Evolutionary conservation across 2,329 filamentous ascomycete genomes (phyloP).

Genomic region (Taxawa tesnikishii): DNA sequence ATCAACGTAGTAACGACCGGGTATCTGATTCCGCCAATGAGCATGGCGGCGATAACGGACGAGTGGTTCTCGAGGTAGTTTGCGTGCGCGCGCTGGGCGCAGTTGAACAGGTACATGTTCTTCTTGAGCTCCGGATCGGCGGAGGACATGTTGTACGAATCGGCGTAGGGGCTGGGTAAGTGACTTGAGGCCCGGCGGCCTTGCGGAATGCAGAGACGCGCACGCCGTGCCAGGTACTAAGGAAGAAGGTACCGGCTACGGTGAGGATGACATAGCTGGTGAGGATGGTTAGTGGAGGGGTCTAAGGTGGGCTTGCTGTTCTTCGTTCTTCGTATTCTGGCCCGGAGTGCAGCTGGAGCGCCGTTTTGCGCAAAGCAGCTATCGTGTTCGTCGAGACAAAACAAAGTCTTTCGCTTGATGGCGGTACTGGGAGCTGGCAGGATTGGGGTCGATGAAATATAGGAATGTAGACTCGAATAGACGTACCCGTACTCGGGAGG

Average conservation of each 20-base stretch:
- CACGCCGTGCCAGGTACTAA: conserved; percentile 38
- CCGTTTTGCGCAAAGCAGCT: conserved; percentile 3
- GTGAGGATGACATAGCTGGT: conserved; percentile 43
- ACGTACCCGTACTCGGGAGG: conserved; percentile 37
- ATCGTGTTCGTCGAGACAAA: not conserved
- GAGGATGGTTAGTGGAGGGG: conserved; percentile 7
- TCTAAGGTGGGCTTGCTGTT: not conserved
- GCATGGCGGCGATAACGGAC: conserved; percentile 36
- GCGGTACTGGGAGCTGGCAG: too few relatives aligned
- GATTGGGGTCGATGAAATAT: not conserved
- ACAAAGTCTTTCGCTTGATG: too few relatives aligned
- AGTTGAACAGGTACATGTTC: conserved; percentile 34
- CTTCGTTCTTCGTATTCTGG: too few relatives aligned
- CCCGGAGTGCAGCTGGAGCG: too few relatives aligned
- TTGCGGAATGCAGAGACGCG: conserved; percentile 36
- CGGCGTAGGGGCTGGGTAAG: conserved; percentile 48
- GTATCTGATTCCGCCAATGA: conserved; percentile 43
- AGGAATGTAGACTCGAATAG: not conserved
- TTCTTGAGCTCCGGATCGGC: conserved; percentile 26
- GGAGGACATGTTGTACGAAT: conserved; percentile 36
- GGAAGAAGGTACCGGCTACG: conserved; percentile 41
- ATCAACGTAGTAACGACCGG: conserved; percentile 34
- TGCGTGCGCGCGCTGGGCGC: conserved; percentile 39
- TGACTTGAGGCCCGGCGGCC: conserved; percentile 36
- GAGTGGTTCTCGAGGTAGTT: conserved; percentile 49